These are phyloP conservation scores for Leccinum barrowsii DNA, from an alignment of 768 basidiomycete species.

Conservation along the genomic window DNA sequence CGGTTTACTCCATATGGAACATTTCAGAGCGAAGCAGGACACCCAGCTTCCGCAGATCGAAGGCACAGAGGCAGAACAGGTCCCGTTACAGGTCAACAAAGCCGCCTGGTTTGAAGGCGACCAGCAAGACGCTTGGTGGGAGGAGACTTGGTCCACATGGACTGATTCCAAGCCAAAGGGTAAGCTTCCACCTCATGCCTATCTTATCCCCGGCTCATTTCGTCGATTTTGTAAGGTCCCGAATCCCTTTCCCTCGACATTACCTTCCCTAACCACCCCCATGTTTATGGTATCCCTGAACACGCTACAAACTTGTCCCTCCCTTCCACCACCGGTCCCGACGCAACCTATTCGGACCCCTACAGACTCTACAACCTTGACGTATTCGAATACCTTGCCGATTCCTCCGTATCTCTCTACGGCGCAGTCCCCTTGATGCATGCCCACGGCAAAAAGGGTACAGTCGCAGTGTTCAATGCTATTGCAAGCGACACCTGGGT, in stretches of 20 bases:
- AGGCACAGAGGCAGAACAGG: conserved; percentile 46
- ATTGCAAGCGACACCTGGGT: conserved; percentile 94
- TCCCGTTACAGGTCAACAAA: conserved; percentile 49
- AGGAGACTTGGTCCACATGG: conserved; percentile 84
- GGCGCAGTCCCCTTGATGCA: conserved; percentile 92
- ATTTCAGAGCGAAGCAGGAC: conserved; percentile 70
- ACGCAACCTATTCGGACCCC: conserved; percentile 78
- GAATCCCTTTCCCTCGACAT: conserved; percentile 93
- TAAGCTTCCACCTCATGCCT: conserved; percentile 26
- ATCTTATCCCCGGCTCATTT: neutral
- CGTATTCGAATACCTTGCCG: conserved; percentile 92
- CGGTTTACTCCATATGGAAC: conserved; percentile 95
- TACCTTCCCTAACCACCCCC: conserved; percentile 85
- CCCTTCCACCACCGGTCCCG: conserved; percentile 81
- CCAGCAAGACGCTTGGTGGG: conserved; percentile 80
- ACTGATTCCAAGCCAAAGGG: conserved; percentile 96
- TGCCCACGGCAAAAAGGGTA: conserved; percentile 82
- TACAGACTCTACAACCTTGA: conserved; percentile 95
- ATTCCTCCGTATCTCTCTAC: conserved; percentile 77
- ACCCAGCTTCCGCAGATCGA: conserved; percentile 40
- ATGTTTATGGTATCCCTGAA: conserved; percentile 95
- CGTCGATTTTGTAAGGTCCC: conserved; percentile 61
- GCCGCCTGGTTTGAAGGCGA: conserved; percentile 89
- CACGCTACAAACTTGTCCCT: conserved; percentile 89
- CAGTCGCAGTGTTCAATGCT: conserved; percentile 87